These are phyloP conservation scores for Penicillium rolfsii DNA, from an alignment of 2,329 filamentous ascomycete species.

Conservation along the genomic window DNA sequence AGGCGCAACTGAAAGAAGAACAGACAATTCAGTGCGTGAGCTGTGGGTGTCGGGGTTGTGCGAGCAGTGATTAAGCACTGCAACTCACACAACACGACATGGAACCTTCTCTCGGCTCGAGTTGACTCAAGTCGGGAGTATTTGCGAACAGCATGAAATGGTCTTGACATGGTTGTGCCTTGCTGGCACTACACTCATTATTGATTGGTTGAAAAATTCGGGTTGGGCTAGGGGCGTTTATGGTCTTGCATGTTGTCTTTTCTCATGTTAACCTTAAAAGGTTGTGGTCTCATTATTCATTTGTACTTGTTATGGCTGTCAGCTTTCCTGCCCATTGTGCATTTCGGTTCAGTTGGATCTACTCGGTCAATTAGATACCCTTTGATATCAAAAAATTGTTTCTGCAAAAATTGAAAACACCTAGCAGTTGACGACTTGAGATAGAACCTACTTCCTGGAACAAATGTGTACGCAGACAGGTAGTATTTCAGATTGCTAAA, in stretches of 20 bases:
- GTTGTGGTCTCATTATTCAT: background rate
- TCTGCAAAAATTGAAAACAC: no score
- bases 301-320: background rate
- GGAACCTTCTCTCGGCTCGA: background rate
- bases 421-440: no score
- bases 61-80: slow-evolving; percentile 70
- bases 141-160: background rate
- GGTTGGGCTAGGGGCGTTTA: slow-evolving; percentile 11
- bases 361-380: slow-evolving; percentile 29
- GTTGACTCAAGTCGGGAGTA: background rate
- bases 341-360: slow-evolving; percentile 6
- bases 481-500: slow-evolving; percentile 28
- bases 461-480: slow-evolving; percentile 15
- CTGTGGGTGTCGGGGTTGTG: slow-evolving; percentile 90
- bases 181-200: background rate
- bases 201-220: background rate
- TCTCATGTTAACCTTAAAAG: no score
- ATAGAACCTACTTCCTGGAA: background rate
- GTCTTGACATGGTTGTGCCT: background rate
- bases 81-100: no score
- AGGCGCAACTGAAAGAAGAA: slow-evolving; percentile 84
- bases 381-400: slow-evolving; percentile 9
- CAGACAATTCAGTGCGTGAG: slow-evolving; percentile 91
- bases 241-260: slow-evolving; percentile 21
- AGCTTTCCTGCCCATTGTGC: background rate